Base-by-base conservation (phyloP, 768 basidiomycete genomes). In the Pulveroboletus ravenelii region DNA sequence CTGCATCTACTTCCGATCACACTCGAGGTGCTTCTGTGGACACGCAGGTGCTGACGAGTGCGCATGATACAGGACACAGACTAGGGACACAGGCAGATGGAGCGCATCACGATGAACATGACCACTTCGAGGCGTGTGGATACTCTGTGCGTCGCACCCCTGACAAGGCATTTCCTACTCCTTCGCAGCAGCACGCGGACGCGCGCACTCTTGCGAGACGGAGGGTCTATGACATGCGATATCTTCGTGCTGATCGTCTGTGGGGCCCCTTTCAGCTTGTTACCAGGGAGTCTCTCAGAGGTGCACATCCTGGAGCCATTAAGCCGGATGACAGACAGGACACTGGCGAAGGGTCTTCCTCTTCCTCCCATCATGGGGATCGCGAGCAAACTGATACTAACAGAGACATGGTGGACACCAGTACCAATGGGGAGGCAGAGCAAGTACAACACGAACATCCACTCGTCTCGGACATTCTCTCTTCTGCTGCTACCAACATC, bases 201-300 rank as follows among this genome's bases (percentile, higher is more conserved):
- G 65, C 67, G 10, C 65, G 65, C 23, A 43, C 29, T 5, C 65
- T 66, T 7, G 65, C 65, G 1, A 53, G 60, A 25, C 58, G 67
- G 37, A 53, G 65, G 38, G 67, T 65, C 10, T 66, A 66, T 41
- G 65, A 66, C 17, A 66, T 66, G 67, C 60, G 56, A 29, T 66
- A 66, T 38, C 53, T 69, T 18, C 54, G 59, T 5, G 59, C 50
- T 8, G 54, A 68, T 31, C 60, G 65, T 20, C 15, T 65, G 12
- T 69, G 65, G 65, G 65, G 65, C 10, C 65, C 65, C 9, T 69
- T 45, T 32, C 60, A 59, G 1, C 12, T 25, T 5, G 65, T 69
- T 6, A 57, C 43, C 8, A 49, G 34, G 41, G 43, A 45, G 5
- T n/a, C 47, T 30, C 50, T 50, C 23, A 37, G 25, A 27, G 25